These are phyloP conservation scores for Aspergillus puulaauensis DNA, from an alignment of 2,329 filamentous ascomycete species.

Conservation along the genomic window DNA sequence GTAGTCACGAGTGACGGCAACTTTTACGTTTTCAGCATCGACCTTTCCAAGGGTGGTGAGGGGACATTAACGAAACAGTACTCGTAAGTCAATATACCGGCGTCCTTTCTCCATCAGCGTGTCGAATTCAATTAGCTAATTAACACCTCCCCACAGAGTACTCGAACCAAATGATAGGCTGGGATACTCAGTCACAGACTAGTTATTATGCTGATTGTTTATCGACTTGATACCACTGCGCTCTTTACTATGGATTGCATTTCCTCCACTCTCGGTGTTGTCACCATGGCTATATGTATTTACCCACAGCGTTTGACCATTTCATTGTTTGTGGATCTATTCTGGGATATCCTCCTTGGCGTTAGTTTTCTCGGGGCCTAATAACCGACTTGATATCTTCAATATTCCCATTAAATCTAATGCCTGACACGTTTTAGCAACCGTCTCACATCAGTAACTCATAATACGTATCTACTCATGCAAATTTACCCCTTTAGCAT, in stretches of 20 bases:
- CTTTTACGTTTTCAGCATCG: conserved; percentile 93
- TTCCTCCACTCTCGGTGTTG: neutral
- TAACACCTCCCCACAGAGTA: conserved; percentile 31
- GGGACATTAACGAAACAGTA: conserved; percentile 88
- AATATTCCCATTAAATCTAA: neutral
- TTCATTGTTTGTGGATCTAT: neutral
- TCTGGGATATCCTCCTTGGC: conserved; percentile 7
- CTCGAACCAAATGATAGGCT: conserved; percentile 46
- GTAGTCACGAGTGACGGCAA: conserved; percentile 94
- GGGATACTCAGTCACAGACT: conserved; percentile 36
- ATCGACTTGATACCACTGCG: neutral
- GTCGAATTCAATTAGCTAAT: conserved; percentile 14
- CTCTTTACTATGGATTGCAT: neutral
- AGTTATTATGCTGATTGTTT: conserved; percentile 21
- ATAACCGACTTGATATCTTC: neutral
- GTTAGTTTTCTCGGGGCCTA: neutral
- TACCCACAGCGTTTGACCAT: neutral
- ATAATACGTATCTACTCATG: neutral
- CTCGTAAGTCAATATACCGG: conserved; percentile 64
- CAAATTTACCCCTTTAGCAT: conserved; percentile 58
- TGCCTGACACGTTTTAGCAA: neutral
- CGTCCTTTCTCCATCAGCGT: neutral
- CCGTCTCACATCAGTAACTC: neutral
- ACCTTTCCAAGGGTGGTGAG: conserved; percentile 91
- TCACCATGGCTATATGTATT: neutral